Conservation (phyloP, 352 stramenopile genomes). For the Pythium phragmitis region DNA sequence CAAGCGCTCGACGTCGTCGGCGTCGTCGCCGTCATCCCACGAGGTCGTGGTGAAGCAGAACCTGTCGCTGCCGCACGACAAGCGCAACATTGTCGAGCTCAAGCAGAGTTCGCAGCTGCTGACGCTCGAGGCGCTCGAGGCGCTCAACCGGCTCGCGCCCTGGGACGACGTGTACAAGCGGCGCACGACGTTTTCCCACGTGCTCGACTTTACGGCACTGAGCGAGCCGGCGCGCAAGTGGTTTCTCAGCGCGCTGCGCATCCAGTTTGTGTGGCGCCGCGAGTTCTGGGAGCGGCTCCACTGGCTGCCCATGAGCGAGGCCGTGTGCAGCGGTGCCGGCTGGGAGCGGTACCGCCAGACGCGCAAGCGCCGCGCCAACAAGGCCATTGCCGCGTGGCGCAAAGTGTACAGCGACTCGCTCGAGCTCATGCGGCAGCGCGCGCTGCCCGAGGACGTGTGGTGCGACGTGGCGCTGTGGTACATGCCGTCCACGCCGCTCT, state of each 20-base stretch:
- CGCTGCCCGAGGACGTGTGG: conserved; percentile 40
- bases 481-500: conserved; percentile 40
- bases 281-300: conserved; percentile 52
- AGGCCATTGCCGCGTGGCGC: conserved; percentile 38
- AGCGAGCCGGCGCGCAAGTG: conserved; percentile 29
- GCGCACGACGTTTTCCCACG: conserved; percentile 30
- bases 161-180: conserved; percentile 46
- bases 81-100: conserved; percentile 41
- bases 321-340: conserved; percentile 31
- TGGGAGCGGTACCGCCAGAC: conserved; percentile 46
- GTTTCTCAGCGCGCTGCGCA: conserved; percentile 36
- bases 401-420: conserved; percentile 48
- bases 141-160: conserved; percentile 29
- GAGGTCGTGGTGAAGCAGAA: conserved; percentile 39
- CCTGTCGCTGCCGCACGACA: conserved; percentile 36
- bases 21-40: background rate
- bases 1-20: conserved; percentile 9
- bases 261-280: conserved; percentile 43
- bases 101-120: conserved; percentile 41
- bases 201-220: conserved; percentile 32
- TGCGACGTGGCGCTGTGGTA: conserved; percentile 47
- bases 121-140: conserved; percentile 26
- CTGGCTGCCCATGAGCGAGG: conserved; percentile 49
- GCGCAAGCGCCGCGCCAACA: conserved; percentile 37
- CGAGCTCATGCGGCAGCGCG: conserved; percentile 39